Base-by-base conservation (phyloP, 2,329 filamentous ascomycete species). In the Sporothrix dimorphospora region DNA sequence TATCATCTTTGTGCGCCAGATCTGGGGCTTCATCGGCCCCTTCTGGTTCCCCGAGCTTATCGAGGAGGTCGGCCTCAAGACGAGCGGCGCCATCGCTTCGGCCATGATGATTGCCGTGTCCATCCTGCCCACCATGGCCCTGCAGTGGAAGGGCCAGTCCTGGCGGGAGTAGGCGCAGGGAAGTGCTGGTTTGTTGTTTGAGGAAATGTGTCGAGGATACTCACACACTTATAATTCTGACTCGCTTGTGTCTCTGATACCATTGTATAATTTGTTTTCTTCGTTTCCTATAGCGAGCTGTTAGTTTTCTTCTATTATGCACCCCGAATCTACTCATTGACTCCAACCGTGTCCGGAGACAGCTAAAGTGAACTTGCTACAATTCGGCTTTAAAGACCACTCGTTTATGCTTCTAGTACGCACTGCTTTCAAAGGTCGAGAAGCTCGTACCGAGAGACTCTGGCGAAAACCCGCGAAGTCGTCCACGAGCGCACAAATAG, bases 1-100 rank as follows among this genome's bases (percentile, higher is more conserved):
- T 74, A 83, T 90, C 74, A 89, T 84, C 3, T 81, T 89, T 70
- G 83, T 88, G 1, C 81, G 88, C 8, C 85, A 87, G 72, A 84
- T 83, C 0, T 87, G 83, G 83, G 85, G 85, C 0, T 87, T 87
- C 75, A 83, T 86, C 70, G 82, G 83, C 7, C 78, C 78, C 0
- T 82, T 82, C 73, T 80, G 78, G 76, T 77, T 73, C 63, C 70
- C 70, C 9, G 9, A 70, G 27, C 69, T 73, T 59, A 40, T 73
- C 5, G 53, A 59, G 6, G 38, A 65, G 21, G 34, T 73, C 12
- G 72, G 72, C 34, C 27, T 71, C 34, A 34, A 21, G n/a, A 21
- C 42, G 14, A 72, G 68, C 34, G 19, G 53, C 7, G 72, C 57
- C 21, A 51, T 73, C 16, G 34, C 30, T 1, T 19, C 69, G 1